These are phyloP conservation scores for Apiospora saccharicola DNA, from an alignment of 2,329 filamentous ascomycete genomes.

Conservation along the genomic window DNA sequence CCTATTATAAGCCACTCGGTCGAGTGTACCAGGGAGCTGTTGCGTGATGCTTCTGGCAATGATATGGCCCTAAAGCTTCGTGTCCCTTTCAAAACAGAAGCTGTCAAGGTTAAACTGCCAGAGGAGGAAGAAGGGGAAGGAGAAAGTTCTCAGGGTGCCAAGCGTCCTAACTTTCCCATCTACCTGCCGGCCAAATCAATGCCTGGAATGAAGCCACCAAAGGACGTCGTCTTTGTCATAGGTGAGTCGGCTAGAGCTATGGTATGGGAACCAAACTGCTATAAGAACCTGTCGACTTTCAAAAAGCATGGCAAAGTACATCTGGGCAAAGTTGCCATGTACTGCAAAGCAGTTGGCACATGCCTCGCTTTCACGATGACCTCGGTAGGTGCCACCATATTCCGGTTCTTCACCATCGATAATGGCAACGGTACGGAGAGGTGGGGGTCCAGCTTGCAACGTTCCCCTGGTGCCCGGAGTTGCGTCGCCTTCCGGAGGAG, in stretches of 20 bases:
- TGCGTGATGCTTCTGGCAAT: background rate
- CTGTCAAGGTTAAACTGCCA: background rate
- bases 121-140: no score
- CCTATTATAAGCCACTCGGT: background rate
- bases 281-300: background rate
- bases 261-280: background rate
- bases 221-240: conserved; percentile 20
- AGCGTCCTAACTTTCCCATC: conserved; percentile 23
- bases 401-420: conserved; percentile 23
- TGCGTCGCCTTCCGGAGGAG: background rate
- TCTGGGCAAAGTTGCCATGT: conserved; percentile 22
- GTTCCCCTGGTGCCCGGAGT: conserved; percentile 1
- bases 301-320: background rate
- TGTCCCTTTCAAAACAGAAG: background rate
- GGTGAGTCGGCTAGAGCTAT: conserved; percentile 13
- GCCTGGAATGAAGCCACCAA: background rate
- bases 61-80: background rate
- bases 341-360: background rate
- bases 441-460: conserved; percentile 6
- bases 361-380: conserved; percentile 21
- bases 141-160: no score
- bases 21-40: background rate
- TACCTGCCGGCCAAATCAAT: conserved; percentile 20
- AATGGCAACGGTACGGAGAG: background rate
- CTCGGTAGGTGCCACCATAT: background rate